Evolutionary conservation across 78 protist genomes (phyloP).

Genomic region (Emiliania huxleyi): DNA sequence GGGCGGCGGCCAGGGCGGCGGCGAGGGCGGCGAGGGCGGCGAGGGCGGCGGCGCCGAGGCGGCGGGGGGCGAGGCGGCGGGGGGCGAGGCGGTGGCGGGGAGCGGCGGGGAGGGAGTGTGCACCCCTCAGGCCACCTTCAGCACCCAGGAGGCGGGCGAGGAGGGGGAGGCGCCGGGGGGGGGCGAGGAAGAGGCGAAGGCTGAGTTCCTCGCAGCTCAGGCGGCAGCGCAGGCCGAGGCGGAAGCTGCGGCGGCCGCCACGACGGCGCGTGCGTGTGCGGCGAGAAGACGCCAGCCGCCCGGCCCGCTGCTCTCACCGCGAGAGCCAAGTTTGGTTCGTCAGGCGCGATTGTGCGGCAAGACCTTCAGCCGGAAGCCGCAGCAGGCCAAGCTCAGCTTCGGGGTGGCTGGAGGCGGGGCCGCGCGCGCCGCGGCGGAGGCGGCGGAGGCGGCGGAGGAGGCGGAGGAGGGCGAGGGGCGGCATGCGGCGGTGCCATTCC

Average conservation of each 20-base stretch:
- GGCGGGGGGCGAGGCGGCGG: background rate
- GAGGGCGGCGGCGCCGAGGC: background rate
- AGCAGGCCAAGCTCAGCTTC: background rate
- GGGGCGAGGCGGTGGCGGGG: background rate
- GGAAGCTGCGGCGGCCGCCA: too few relatives aligned
- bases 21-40: background rate
- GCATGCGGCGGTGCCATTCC: too few relatives aligned
- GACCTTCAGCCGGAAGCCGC: background rate
- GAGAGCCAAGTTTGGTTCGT: too few relatives aligned
- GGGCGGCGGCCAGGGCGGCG: too few relatives aligned
- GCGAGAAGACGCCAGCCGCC: too few relatives aligned
- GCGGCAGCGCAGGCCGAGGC: background rate
- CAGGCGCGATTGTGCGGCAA: background rate
- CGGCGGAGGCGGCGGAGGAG: too few relatives aligned
- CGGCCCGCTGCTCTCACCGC: too few relatives aligned
- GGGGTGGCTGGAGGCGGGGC: too few relatives aligned
- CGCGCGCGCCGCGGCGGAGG: too few relatives aligned
- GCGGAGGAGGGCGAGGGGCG: too few relatives aligned
- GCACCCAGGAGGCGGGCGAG: background rate
- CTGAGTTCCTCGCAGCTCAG: background rate
- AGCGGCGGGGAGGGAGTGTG: background rate
- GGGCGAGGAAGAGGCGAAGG: too few relatives aligned
- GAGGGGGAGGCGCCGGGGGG: background rate
- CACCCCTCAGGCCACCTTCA: background rate
- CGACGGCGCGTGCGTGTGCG: too few relatives aligned